Conservation (phyloP, 768 basidiomycete genomes). For the Tricholoma saponaceum region DNA sequence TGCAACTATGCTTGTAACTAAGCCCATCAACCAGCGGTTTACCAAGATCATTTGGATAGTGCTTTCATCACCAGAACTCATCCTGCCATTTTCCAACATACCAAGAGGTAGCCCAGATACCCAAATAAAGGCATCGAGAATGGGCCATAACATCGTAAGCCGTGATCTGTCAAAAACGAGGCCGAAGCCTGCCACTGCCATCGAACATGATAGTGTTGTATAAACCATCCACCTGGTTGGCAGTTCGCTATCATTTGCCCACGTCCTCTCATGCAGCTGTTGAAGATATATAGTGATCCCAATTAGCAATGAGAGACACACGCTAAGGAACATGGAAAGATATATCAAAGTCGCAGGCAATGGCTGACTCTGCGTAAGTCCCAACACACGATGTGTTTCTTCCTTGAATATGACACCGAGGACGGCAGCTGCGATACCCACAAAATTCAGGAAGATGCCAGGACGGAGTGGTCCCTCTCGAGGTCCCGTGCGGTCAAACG, state of each 20-base stretch:
- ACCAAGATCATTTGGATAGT: slow-evolving; percentile 21
- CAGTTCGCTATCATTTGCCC: slow-evolving; percentile 14
- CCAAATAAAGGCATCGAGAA: slow-evolving; percentile 21
- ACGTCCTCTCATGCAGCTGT: slow-evolving; percentile 15
- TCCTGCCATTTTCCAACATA: slow-evolving; percentile 22
- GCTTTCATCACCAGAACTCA: slow-evolving; percentile 18
- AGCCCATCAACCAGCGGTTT: slow-evolving; percentile 25
- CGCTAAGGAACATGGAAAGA: slow-evolving; percentile 11
- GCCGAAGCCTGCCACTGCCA: slow-evolving; percentile 15
- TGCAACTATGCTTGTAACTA: slow-evolving; percentile 19
- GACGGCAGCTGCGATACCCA: slow-evolving; percentile 21
- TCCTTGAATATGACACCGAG: slow-evolving; percentile 20
- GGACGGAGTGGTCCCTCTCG: slow-evolving; percentile 16
- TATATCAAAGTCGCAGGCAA: slow-evolving; percentile 19
- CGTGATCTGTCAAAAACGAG: slow-evolving; percentile 10
- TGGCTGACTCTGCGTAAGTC: slow-evolving; percentile 10
- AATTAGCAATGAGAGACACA: slow-evolving; percentile 11
- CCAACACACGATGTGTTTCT: slow-evolving; percentile 17
- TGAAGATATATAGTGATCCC: slow-evolving; percentile 11
- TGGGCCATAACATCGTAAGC: slow-evolving; percentile 17
- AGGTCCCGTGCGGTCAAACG: slow-evolving; percentile 21
- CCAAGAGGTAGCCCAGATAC: slow-evolving; percentile 22
- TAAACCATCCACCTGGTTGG: slow-evolving; percentile 19
- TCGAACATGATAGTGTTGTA: slow-evolving; percentile 15
- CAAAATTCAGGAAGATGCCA: slow-evolving; percentile 17